Base-by-base conservation (phyloP, 306 rosid species). In the Fragaria iinumae region DNA sequence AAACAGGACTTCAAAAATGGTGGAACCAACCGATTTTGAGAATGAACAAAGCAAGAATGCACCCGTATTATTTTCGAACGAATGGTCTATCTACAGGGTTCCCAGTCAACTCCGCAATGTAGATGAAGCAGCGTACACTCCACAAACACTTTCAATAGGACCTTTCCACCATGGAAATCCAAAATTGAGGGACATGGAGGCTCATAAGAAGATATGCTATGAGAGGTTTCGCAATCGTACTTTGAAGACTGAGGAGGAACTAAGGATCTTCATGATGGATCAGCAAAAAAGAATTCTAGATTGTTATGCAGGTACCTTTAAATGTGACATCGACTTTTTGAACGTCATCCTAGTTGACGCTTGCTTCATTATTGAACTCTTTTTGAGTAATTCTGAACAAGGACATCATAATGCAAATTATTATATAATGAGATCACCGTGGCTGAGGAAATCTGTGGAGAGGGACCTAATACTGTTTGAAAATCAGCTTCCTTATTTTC, bases 381-480 rank as follows among this genome's bases (percentile, higher is more conserved):
- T 53, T 12, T 8, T 84, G 59, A 79, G 83, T 39, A 84, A 74
- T 66, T 65, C 5, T 0, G 74, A 76, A 3, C 48, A 76, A 10
- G 29, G 10, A 9, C 5, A 50, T 0, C 34, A 10, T 5, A 56
- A 63, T 16, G 87, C 32, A 29, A 29, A 88, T 76, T 72, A 20
- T 20, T 11, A 56, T 63, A 84, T 87, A 10, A 13, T 86, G 4
- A 56, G 85, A 2, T 85, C 82, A 8, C 69, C 90, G 1, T 87
- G 91, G 96, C 74, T 87, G 8, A 74, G 74, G 43, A 77, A 49
- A 69, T 72, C 20, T 41, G 43, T 89, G 7, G 32, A 79, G 69
- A 79, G 74, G 27, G 96, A 89, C 17, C 47, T 89, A 83, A 41
- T 87, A 1, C 20, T 89, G 8, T 77, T 89, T 6, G 93, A 91